Conservation (phyloP, 768 basidiomycete species). For the Boletus subcaerulescens region DNA sequence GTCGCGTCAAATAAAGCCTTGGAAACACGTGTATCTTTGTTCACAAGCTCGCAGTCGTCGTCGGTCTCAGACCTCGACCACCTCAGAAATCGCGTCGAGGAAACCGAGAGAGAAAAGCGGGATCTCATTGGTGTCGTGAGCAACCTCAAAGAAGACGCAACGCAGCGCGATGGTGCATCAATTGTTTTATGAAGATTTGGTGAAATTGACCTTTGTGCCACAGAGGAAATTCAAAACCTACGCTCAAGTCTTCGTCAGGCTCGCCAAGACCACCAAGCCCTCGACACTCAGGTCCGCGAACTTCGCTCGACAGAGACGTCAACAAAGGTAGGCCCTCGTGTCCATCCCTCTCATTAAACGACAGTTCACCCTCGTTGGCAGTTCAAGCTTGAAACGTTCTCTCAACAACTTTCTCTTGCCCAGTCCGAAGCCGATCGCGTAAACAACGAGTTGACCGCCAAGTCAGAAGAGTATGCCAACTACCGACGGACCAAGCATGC, state of each 20-base stretch:
- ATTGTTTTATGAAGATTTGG: background rate
- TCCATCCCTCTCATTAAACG: background rate
- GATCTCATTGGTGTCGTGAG: constrained; percentile 83
- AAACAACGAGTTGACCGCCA: constrained; percentile 61
- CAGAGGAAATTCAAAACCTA: constrained; percentile 72
- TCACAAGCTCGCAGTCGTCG: constrained; percentile 57
- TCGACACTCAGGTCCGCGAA: constrained; percentile 71
- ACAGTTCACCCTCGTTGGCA: constrained; percentile 27
- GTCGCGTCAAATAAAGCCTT: constrained; percentile 45
- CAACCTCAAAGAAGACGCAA: constrained; percentile 71
- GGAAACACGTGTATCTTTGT: constrained; percentile 52
- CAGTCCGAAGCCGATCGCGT: constrained; percentile 74
- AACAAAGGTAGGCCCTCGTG: constrained; percentile 51
- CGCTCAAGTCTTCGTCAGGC: constrained; percentile 70
- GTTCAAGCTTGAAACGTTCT: constrained; percentile 84
- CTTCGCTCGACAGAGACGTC: constrained; percentile 73
- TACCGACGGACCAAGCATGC: constrained; percentile 80
- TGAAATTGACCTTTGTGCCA: background rate
- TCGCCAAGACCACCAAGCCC: constrained; percentile 64
- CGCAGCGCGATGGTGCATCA: constrained; percentile 68
- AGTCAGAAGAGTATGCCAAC: constrained; percentile 80
- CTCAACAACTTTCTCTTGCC: constrained; percentile 77
- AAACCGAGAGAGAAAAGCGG: constrained; percentile 86
- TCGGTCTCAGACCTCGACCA: constrained; percentile 61
- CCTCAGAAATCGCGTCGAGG: constrained; percentile 61